Evolutionary conservation across 2,329 filamentous ascomycete species (phyloP), one percentile per base, ranked within the genome.

Genomic region (Stenocarpella maydis): DNA sequence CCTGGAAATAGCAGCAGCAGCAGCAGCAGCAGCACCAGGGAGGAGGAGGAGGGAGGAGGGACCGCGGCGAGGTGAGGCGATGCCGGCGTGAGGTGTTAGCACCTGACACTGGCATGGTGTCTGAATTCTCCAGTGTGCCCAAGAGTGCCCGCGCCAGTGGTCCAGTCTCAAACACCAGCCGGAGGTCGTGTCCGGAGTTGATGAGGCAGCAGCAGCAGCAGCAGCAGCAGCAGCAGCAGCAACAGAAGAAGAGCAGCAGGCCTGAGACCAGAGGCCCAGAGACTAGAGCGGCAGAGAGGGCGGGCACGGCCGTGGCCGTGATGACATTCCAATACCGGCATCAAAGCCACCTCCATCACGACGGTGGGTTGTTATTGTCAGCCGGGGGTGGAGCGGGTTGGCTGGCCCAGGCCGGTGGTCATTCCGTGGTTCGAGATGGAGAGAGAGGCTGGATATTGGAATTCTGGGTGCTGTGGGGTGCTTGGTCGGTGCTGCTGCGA

Each of bases 281-380:
- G n/a, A 34, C 54, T 39, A 41, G 49, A 17, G 41, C 43, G 43
- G 52, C 24, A 55, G n/a, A 19, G 45, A 55, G 52, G 43, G 65
- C 65, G 65, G 52, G 52, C 65, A 67, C 65, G 65, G 65, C 65
- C 65, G 65, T 67, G 50, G 34, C 65, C 65, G 65, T 67, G 65
- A 67, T 67, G 45, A 55, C 53, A 54, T 54, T 67, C 54, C 31
- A 58, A 67, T 67, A 49, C 65, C 65, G 41, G 41, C 52, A 49
- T 43, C 52, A 49, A 66, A 37, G 50, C 52, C 50, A 66, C 49
- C 37, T 28, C 50, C 52, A 55, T 45, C 64, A 43, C 50, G 28
- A 66, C 50, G 47, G n/a, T 28, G 50, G 28, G 28, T 37, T 66
- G 52, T 66, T 53, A 47, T 45, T 47, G 39, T 55, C 58, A 41